Conservation (phyloP, 1,284 basidiomycete species). For the Apiotrichum gracile region DNA sequence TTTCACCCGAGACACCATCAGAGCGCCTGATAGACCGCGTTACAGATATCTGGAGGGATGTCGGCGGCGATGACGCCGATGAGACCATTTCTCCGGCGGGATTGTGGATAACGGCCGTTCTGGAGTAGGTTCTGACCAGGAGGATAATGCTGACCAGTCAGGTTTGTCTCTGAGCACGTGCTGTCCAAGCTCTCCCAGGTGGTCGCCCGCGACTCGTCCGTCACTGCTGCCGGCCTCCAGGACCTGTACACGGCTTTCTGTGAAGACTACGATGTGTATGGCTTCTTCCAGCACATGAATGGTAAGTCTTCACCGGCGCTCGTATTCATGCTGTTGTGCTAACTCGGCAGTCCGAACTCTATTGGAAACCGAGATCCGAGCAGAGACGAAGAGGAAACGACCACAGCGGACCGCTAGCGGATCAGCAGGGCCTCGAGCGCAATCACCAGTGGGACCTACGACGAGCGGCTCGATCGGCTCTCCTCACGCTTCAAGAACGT, state of each 20-base stretch:
- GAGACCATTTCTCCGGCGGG: conserved; percentile 65
- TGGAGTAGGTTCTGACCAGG: conserved; percentile 64
- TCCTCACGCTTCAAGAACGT: conserved; percentile 17
- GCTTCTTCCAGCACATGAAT: conserved; percentile 77
- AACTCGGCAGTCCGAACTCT: background rate
- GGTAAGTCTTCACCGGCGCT: conserved; percentile 52
- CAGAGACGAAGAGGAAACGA: background rate
- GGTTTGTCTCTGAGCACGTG: conserved; percentile 58
- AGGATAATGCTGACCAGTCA: conserved; percentile 33
- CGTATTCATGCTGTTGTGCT: background rate
- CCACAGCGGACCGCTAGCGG: background rate
- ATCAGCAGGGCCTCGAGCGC: conserved; percentile 4
- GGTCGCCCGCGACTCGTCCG: conserved; percentile 71
- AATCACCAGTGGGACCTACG: conserved; percentile 6
- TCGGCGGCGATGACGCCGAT: conserved; percentile 37
- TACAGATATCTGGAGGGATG: conserved; percentile 26
- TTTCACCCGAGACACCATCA: conserved; percentile 26
- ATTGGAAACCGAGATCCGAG: background rate
- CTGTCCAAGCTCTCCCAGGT: conserved; percentile 75
- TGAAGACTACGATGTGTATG: conserved; percentile 77
- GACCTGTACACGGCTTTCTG: conserved; percentile 80
- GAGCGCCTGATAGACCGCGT: background rate
- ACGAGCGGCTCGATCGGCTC: conserved; percentile 13
- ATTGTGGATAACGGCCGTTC: conserved; percentile 81
- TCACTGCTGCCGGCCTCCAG: conserved; percentile 60